Evolutionary conservation across 495 filamentous ascomycete genomes (phyloP), one percentile per base, ranked within the genome.

Genomic region (Cercophora samala): DNA sequence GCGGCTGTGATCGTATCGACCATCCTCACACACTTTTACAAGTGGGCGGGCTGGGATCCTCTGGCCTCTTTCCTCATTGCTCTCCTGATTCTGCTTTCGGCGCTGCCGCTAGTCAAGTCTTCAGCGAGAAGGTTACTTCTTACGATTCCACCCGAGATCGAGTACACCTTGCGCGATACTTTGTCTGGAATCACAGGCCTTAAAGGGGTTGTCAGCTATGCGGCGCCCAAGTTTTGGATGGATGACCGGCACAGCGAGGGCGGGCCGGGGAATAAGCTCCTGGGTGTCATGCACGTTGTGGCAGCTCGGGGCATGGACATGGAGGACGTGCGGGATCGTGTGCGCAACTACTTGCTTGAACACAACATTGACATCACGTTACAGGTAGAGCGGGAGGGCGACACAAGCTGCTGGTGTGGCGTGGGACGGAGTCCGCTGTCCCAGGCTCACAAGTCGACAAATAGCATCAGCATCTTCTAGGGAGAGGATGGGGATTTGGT

Each of bases 31-130:
- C 89, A 96, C 73, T 90, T 91, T 69, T 87, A 89, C 66, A 89
- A 88, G 55, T 98, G 93, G 93, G 81, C 91, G 1, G 93, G 93
- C n/a, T 99, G 93, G 83, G 95, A 99, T 76, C 96, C 95, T 19
- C 75, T 98, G 21, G 95, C 94, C 2, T 97, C 95, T 2, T 93
- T 93, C 74, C 81, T 97, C 60, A 99, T 99, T 70, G 94, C 95
- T 0, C 86, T 94, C 42, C 81, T 98, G 66, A 99, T 99, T 69
- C 91, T 97, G 72, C 84, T 88, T 8, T 93, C 93, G 26, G 91
- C 96, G 0, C 85, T 93, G 22, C 95, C 95, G 2, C 83, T 99
- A 6, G 93, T 99, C 54, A 91, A 84, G 68, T 91, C 90, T 18
- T 91, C 91, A 1, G 95, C 93, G 2, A 87, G 88, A 68, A 88